Evolutionary conservation across 768 basidiomycete genomes (phyloP).

Genomic region (Rhizopogon vulgaris): DNA sequence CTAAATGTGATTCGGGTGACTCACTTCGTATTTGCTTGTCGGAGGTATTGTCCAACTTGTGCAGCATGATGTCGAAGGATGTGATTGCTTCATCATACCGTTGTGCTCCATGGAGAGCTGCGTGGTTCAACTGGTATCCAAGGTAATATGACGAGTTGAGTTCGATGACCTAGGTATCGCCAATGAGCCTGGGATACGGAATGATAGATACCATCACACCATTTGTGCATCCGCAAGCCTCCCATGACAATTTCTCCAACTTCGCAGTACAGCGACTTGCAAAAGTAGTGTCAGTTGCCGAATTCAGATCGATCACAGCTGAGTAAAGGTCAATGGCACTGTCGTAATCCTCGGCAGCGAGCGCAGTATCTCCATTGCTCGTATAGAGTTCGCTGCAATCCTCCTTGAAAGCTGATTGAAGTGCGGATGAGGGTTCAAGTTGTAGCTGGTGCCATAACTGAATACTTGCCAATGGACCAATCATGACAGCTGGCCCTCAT

Average conservation of each 20-base stretch:
- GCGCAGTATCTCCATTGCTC: too few species aligned
- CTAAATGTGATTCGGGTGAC: not conserved
- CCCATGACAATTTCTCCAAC: slow-evolving; percentile 3
- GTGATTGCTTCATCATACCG: not conserved
- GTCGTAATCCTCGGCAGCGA: too few species aligned
- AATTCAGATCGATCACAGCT: too few species aligned
- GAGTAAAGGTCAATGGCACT: too few species aligned
- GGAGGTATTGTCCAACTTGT: not conserved
- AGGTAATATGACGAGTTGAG: not conserved
- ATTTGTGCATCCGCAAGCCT: not conserved
- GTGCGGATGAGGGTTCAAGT: too few species aligned
- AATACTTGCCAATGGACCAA: too few species aligned
- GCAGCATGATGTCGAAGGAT: not conserved
- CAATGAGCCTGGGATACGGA: not conserved
- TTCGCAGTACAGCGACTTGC: too few species aligned
- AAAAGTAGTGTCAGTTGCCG: too few species aligned
- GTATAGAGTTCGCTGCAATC: too few species aligned
- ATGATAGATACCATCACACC: not conserved
- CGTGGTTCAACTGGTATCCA: not conserved
- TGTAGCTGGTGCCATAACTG: too few species aligned
- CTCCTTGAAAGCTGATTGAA: too few species aligned
- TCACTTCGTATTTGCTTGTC: not conserved
- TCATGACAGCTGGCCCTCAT: too few species aligned
- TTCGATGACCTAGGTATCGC: not conserved
- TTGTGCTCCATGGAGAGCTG: not conserved